Conservation (phyloP, 805 yeast species). For the Metschnikowia noctiluminum region DNA sequence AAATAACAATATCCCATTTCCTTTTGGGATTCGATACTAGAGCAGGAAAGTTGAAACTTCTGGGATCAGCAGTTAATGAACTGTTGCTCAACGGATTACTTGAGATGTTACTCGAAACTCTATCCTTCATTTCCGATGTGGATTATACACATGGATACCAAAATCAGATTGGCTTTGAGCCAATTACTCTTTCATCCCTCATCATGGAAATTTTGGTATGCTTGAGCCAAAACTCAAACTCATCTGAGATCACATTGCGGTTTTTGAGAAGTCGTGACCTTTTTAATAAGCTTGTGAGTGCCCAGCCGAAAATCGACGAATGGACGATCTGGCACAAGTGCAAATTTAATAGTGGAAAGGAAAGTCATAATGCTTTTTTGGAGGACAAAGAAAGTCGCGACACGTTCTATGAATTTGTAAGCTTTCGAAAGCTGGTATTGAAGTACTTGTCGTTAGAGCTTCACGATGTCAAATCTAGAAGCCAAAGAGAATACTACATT, state of each 20-base stretch:
- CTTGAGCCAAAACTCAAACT: constrained; percentile 53
- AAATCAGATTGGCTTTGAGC: constrained; percentile 46
- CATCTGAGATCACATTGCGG: constrained; percentile 49
- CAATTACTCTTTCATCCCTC: constrained; percentile 55
- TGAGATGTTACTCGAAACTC: constrained; percentile 44
- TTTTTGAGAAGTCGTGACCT: constrained; percentile 50
- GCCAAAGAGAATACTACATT: constrained; percentile 52
- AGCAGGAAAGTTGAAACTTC: constrained; percentile 47
- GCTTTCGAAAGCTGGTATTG: constrained; percentile 56
- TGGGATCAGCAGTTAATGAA: constrained; percentile 48
- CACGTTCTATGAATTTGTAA: constrained; percentile 58
- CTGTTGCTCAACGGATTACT: constrained; percentile 52
- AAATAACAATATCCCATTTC: constrained; percentile 64
- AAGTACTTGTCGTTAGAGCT: constrained; percentile 71
- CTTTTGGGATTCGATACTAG: constrained; percentile 66
- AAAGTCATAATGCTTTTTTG: constrained; percentile 30
- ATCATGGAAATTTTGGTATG: constrained; percentile 61
- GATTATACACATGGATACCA: constrained; percentile 32
- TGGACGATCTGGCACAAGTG: constrained; percentile 52
- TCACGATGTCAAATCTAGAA: constrained; percentile 50
- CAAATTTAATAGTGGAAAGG: constrained; percentile 40
- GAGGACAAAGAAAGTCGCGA: constrained; percentile 38
- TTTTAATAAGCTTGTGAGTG: constrained; percentile 47
- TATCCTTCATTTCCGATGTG: constrained; percentile 39
- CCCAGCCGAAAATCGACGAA: constrained; percentile 53